These are phyloP conservation scores for Talaromyces sp. DNA, from an alignment of 2,329 filamentous ascomycete genomes.

Conservation along the genomic window DNA sequence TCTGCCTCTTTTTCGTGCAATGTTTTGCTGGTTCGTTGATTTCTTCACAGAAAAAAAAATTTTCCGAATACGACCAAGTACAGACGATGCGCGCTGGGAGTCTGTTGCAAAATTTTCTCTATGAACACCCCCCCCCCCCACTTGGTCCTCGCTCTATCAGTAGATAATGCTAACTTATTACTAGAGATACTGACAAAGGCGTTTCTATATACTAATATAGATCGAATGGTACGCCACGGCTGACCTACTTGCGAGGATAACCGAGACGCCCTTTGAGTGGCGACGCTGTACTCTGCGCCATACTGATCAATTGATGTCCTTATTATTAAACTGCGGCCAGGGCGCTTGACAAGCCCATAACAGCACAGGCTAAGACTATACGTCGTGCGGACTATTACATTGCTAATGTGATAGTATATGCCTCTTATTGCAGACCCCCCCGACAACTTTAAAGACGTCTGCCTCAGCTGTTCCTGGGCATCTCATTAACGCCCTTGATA, in stretches of 20 bases:
- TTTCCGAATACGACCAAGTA: not conserved
- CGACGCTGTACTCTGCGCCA: not conserved
- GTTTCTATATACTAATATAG: not conserved
- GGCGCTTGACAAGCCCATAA: conserved; percentile 3
- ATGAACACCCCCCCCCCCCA: not conserved
- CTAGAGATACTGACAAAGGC: not conserved
- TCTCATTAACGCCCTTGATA: not conserved
- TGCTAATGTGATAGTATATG: not conserved
- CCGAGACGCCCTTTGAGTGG: not conserved
- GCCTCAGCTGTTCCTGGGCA: not conserved
- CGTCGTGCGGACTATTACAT: not conserved
- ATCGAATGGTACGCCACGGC: no score
- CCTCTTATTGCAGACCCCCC: not conserved
- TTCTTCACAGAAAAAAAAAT: not conserved
- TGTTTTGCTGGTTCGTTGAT: not conserved
- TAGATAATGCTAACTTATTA: not conserved
- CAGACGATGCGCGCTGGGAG: not conserved
- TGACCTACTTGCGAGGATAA: not conserved
- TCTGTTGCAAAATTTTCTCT: not conserved
- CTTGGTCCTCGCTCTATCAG: not conserved
- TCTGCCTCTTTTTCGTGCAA: not conserved
- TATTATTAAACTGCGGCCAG: conserved; percentile 5
- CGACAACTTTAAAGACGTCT: not conserved
- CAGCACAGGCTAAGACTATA: not conserved
- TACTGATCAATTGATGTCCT: not conserved